These are phyloP conservation scores for Trypanosoma platydactyli DNA, from an alignment of 208 protist genomes.

Conservation along the genomic window DNA sequence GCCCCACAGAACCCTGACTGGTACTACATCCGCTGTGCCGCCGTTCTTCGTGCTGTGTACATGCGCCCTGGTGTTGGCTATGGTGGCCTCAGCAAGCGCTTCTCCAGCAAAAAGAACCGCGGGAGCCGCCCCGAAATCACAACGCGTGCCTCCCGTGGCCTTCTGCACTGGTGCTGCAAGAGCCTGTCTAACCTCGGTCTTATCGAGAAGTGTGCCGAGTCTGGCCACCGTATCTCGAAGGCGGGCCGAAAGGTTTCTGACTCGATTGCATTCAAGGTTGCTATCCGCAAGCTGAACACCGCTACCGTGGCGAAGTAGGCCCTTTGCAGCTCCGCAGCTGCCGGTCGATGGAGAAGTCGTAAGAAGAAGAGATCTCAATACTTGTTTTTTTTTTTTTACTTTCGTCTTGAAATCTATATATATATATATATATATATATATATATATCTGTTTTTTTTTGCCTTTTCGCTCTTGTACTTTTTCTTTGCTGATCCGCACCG, in stretches of 20 bases:
- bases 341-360: neutral
- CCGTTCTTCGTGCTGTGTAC: constrained; percentile 97
- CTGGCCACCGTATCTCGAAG: constrained; percentile 92
- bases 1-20: constrained; percentile 97
- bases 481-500: too few species aligned
- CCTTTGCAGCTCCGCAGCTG: neutral
- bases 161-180: constrained; percentile 95
- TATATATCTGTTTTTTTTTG: neutral
- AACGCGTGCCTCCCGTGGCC: constrained; percentile 71
- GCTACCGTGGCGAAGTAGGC: constrained; percentile 2
- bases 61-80: constrained; percentile 94
- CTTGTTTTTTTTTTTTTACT: constrained; percentile 25
- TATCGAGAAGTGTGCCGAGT: constrained; percentile 75
- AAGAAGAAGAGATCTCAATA: constrained; percentile 10
- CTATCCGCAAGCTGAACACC: constrained; percentile 25
- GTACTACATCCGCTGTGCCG: constrained; percentile 97
- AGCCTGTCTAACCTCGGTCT: constrained; percentile 93
- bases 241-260: constrained; percentile 95
- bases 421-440: neutral
- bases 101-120: constrained; percentile 91
- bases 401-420: neutral
- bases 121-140: constrained; percentile 90
- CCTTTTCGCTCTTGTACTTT: too few species aligned
- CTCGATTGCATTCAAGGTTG: constrained; percentile 93
- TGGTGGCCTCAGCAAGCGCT: constrained; percentile 92